These are phyloP conservation scores for Aspergillus intermedius DNA, from an alignment of 2,329 filamentous ascomycete genomes.

Conservation along the genomic window DNA sequence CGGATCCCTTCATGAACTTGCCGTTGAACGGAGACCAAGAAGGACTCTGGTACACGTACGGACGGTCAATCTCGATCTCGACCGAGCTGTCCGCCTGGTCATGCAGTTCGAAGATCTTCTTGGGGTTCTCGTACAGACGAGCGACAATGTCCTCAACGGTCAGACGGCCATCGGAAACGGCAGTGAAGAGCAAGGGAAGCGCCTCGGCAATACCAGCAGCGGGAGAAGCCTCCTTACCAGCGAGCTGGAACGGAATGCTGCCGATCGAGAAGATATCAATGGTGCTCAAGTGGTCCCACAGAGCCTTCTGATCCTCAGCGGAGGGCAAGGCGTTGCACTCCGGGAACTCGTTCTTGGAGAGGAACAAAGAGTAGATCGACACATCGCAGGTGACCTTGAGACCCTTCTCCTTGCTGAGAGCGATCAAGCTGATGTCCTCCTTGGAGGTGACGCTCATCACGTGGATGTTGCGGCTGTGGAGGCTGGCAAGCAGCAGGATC, in stretches of 20 bases:
- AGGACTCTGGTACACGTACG: slow-evolving; percentile 52
- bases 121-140: slow-evolving; percentile 70
- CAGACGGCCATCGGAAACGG: slow-evolving; percentile 65
- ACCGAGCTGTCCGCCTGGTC: slow-evolving; percentile 68
- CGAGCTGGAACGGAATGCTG: slow-evolving; percentile 70
- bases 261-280: slow-evolving; percentile 77
- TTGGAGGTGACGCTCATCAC: slow-evolving; percentile 75
- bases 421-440: slow-evolving; percentile 71
- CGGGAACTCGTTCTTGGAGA: slow-evolving; percentile 65
- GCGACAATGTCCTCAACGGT: slow-evolving; percentile 66
- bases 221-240: slow-evolving; percentile 52
- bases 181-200: slow-evolving; percentile 67
- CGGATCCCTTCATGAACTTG: slow-evolving; percentile 60
- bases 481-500: slow-evolving; percentile 67
- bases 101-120: slow-evolving; percentile 74
- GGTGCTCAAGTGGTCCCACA: slow-evolving; percentile 66
- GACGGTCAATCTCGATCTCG: slow-evolving; percentile 69
- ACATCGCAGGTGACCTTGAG: slow-evolving; percentile 76
- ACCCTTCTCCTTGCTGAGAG: slow-evolving; percentile 73
- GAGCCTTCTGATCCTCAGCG: slow-evolving; percentile 62
- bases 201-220: slow-evolving; percentile 65
- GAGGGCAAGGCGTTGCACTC: slow-evolving; percentile 59
- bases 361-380: slow-evolving; percentile 70
- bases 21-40: slow-evolving; percentile 68
- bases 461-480: slow-evolving; percentile 71